A percentile compares a stretch with the other conserved stretches of the same genome.
These are phyloP conservation scores for Massospora cicadina DNA, from an alignment of 371 early-diverging fungal genomes.

Conservation along the genomic window DNA sequence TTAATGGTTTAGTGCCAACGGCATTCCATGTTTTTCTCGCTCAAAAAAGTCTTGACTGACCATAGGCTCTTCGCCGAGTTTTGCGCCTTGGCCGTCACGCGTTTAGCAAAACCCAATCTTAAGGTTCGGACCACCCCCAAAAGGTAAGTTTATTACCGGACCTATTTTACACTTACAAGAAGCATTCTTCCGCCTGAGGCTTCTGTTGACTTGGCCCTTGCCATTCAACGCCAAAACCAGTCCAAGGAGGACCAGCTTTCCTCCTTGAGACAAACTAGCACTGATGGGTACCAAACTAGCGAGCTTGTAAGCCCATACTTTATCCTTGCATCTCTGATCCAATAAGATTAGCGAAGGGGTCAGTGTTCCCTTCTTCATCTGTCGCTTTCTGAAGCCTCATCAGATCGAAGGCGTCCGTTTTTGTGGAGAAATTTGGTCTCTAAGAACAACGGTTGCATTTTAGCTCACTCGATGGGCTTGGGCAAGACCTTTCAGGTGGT, in stretches of 20 bases:
- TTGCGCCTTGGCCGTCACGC: not conserved
- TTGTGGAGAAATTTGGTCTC: constrained; percentile 59
- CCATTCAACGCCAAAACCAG: not conserved
- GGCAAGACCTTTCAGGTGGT: constrained; percentile 77
- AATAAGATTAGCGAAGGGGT: constrained; percentile 18
- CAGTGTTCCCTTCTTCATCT: constrained; percentile 28
- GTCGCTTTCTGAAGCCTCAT: constrained; percentile 32
- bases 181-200: not conserved
- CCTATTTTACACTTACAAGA: not conserved
- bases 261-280: not conserved
- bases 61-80: not conserved
- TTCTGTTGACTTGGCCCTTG: not conserved
- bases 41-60: not conserved
- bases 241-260: not conserved
- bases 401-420: constrained; percentile 59
- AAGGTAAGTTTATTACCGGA: not conserved
- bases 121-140: not conserved
- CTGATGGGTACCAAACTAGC: not conserved
- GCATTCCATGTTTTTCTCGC: not conserved
- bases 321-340: not conserved
- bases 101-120: not conserved
- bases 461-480: constrained; percentile 84
- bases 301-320: not conserved
- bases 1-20: not conserved
- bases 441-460: constrained; percentile 50